Conservation (phyloP, 306 rosid species). For the Chamaecrista fasciculata region DNA sequence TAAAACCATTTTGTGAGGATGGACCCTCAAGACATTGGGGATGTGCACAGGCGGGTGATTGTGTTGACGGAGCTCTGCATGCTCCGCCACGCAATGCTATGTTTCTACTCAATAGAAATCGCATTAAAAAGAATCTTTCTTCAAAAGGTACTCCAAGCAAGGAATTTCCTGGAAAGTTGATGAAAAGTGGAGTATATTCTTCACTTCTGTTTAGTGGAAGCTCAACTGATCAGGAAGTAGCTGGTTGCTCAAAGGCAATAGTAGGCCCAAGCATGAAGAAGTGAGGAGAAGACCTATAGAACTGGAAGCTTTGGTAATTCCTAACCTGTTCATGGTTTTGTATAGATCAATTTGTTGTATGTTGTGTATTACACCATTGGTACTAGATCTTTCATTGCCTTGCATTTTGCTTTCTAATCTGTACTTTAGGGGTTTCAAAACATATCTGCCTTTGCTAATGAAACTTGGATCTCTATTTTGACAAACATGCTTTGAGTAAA, state of each 20-base stretch:
- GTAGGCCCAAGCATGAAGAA: slow-evolving; percentile 45
- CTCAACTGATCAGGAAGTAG: slow-evolving; percentile 49
- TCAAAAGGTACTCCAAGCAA: slow-evolving; percentile 54
- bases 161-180: slow-evolving; percentile 69
- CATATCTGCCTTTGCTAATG: slow-evolving; percentile 2
- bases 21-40: slow-evolving; percentile 75
- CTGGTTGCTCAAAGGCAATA: slow-evolving; percentile 55
- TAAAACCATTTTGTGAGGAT: slow-evolving; percentile 48
- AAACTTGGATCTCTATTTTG: background rate
- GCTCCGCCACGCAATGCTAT: slow-evolving; percentile 56
- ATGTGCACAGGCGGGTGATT: slow-evolving; percentile 65
- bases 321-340: slow-evolving; percentile 26
- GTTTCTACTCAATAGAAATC: slow-evolving; percentile 62
- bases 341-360: slow-evolving; percentile 34
- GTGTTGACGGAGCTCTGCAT: slow-evolving; percentile 72
- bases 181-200: slow-evolving; percentile 44
- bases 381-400: slow-evolving; percentile 1
- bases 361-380: slow-evolving; percentile 21
- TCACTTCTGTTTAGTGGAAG: slow-evolving; percentile 50
- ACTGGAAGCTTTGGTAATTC: slow-evolving; percentile 22
- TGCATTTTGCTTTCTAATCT: slow-evolving; percentile 13
- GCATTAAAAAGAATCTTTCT: slow-evolving; percentile 61
- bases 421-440: background rate
- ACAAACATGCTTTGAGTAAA: background rate
- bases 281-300: slow-evolving; percentile 36